Evolutionary conservation across 257 asterid genomes (phyloP).

Genomic region (Fraxinus pennsylvanica): DNA sequence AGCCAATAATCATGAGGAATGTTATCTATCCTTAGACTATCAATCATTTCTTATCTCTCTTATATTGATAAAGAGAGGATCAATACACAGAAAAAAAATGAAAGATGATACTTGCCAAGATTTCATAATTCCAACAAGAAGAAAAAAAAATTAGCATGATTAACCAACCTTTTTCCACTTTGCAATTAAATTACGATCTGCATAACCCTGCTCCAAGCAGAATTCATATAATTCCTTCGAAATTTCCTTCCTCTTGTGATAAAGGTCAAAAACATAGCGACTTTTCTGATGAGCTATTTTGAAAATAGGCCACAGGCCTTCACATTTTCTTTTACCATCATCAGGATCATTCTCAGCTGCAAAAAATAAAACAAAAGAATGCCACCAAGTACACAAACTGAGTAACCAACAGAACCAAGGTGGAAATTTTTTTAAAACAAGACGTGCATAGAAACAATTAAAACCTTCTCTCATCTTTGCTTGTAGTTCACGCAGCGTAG

Average conservation of each 20-base stretch:
- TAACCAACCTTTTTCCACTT: slow-evolving; percentile 83
- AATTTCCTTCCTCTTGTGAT: slow-evolving; percentile 74
- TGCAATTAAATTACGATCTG: slow-evolving; percentile 85
- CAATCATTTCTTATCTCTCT: not conserved
- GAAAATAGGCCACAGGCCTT: slow-evolving; percentile 90
- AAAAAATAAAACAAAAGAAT: not conserved
- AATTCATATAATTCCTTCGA: slow-evolving; percentile 84
- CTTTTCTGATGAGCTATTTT: slow-evolving; percentile 93
- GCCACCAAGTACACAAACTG: not conserved
- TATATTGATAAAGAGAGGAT: not conserved
- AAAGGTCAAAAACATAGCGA: slow-evolving; percentile 78
- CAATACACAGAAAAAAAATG: not conserved
- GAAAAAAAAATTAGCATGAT: not conserved
- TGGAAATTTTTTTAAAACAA: not conserved
- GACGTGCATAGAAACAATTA: not conserved
- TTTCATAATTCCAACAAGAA: not conserved
- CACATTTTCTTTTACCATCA: slow-evolving; percentile 84
- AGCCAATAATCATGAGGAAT: not conserved
- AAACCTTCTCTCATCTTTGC: slow-evolving; percentile 95
- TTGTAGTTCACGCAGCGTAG: slow-evolving; percentile 78
- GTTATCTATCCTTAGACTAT: not conserved
- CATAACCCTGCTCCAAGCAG: slow-evolving; percentile 94
- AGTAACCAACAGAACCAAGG: not conserved
- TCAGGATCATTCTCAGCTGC: slow-evolving; percentile 89
- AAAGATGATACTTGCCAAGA: not conserved